A percentile compares a stretch with the other conserved stretches of the same genome.
Conservation (phyloP, 1,139 yeast species). For the Kluyveromyces sp. region DNA sequence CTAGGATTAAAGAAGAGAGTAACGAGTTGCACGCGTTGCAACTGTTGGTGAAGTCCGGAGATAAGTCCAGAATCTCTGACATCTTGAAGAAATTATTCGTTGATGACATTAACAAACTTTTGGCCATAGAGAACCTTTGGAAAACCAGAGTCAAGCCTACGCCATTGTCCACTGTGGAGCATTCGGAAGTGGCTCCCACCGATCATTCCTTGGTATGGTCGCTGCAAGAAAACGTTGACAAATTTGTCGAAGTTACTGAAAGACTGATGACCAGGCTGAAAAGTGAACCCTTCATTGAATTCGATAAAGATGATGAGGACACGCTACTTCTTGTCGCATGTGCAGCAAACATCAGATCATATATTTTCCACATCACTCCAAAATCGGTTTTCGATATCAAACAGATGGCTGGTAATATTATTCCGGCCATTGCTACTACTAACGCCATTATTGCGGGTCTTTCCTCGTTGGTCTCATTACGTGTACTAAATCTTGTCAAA, state of each 20-base stretch:
- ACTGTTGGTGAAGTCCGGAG: conserved; percentile 37
- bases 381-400: conserved; percentile 84
- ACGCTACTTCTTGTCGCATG: conserved; percentile 83
- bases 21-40: conserved; percentile 69
- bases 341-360: conserved; percentile 76
- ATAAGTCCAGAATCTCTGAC: conserved; percentile 19
- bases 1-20: conserved; percentile 61
- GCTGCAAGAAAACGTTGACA: conserved; percentile 54
- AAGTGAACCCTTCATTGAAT: conserved; percentile 45
- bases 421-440: conserved; percentile 97
- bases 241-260: conserved; percentile 46
- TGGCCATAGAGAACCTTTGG: conserved; percentile 74
- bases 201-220: conserved; percentile 43
- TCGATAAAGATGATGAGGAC: conserved; percentile 93
- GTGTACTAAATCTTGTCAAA: conserved; percentile 37
- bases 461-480: conserved; percentile 65
- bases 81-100: conserved; percentile 54
- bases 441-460: conserved; percentile 93
- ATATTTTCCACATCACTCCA: conserved; percentile 61
- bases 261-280: conserved; percentile 46
- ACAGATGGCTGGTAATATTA: conserved; percentile 94
- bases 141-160: conserved; percentile 59
- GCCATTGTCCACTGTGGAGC: conserved; percentile 40
- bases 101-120: conserved; percentile 67
- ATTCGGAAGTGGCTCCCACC: conserved; percentile 10